These are phyloP conservation scores for Pythium vanterpoolii DNA, from an alignment of 352 stramenopile species.

Conservation along the genomic window DNA sequence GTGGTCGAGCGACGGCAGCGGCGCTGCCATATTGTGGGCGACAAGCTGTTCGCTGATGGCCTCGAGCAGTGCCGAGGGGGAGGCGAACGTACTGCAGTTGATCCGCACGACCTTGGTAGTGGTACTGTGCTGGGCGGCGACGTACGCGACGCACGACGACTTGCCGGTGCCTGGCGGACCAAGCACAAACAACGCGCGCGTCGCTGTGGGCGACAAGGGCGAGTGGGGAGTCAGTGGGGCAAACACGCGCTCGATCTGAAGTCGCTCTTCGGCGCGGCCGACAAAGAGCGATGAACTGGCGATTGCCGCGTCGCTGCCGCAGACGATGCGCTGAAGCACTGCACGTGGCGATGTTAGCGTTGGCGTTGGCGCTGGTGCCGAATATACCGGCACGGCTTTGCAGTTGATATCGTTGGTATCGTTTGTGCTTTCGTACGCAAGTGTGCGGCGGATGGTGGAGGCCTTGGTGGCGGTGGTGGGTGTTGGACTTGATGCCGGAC, in stretches of 20 bases:
- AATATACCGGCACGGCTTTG: not conserved
- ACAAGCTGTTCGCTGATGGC: conserved; percentile 33
- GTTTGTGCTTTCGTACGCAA: conserved; percentile 19
- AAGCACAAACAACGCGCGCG: conserved; percentile 56
- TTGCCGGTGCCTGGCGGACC: conserved; percentile 68
- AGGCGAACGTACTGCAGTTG: conserved; percentile 67
- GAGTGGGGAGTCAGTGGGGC: conserved; percentile 3
- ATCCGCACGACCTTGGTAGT: conserved; percentile 31
- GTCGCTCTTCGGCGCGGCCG: conserved; percentile 37
- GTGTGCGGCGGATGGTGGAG: conserved; percentile 18
- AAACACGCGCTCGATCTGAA: conserved; percentile 28
- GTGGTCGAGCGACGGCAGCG: conserved; percentile 33
- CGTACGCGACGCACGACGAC: conserved; percentile 50
- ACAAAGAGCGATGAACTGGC: conserved; percentile 22
- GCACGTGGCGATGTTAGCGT: conserved; percentile 14
- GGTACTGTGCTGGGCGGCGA: conserved; percentile 20
- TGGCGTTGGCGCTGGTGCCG: conserved; percentile 25
- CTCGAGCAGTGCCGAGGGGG: conserved; percentile 41
- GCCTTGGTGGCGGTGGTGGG: not conserved
- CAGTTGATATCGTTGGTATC: not conserved
- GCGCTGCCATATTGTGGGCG: conserved; percentile 11
- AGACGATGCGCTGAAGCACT: conserved; percentile 8
- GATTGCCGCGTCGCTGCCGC: not conserved
- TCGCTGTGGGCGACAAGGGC: not conserved
- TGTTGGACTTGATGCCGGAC: not conserved